These are phyloP conservation scores for Penicillium crustosum DNA, from an alignment of 2,329 filamentous ascomycete genomes.

Conservation along the genomic window DNA sequence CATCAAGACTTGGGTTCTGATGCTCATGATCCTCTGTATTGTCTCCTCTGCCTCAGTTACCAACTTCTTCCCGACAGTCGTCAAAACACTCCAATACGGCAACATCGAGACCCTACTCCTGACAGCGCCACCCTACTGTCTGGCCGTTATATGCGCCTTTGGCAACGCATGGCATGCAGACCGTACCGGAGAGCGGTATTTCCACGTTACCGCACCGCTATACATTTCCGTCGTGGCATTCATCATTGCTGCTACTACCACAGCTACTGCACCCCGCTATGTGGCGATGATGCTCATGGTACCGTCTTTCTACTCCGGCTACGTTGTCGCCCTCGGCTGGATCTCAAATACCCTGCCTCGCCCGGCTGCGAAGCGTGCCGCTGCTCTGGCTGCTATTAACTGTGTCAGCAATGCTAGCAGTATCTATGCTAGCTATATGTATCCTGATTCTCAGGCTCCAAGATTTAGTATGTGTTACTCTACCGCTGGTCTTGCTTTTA, in stretches of 20 bases:
- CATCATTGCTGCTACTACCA: slow-evolving; percentile 67
- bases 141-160: slow-evolving; percentile 62
- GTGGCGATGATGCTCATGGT: slow-evolving; percentile 72
- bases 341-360: slow-evolving; percentile 73
- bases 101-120: slow-evolving; percentile 61
- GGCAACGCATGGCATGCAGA: slow-evolving; percentile 70
- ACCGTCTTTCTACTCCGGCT: slow-evolving; percentile 63
- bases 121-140: slow-evolving; percentile 63
- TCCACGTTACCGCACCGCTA: slow-evolving; percentile 64
- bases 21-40: slow-evolving; percentile 59
- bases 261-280: slow-evolving; percentile 61
- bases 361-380: slow-evolving; percentile 71
- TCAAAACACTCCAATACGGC: slow-evolving; percentile 64
- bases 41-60: slow-evolving; percentile 60
- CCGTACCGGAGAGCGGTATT: slow-evolving; percentile 68
- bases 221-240: slow-evolving; percentile 63
- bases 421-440: slow-evolving; percentile 71
- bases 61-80: slow-evolving; percentile 71
- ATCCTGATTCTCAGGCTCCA: slow-evolving; percentile 51
- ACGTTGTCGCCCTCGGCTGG: slow-evolving; percentile 70
- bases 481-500: slow-evolving; percentile 38
- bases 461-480: slow-evolving; percentile 40
- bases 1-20: slow-evolving; percentile 60
- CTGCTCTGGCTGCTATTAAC: slow-evolving; percentile 74
- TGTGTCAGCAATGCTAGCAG: slow-evolving; percentile 66